Conservation (phyloP, 148 eudicot genomes). For the Rhododendron mucronatum region DNA sequence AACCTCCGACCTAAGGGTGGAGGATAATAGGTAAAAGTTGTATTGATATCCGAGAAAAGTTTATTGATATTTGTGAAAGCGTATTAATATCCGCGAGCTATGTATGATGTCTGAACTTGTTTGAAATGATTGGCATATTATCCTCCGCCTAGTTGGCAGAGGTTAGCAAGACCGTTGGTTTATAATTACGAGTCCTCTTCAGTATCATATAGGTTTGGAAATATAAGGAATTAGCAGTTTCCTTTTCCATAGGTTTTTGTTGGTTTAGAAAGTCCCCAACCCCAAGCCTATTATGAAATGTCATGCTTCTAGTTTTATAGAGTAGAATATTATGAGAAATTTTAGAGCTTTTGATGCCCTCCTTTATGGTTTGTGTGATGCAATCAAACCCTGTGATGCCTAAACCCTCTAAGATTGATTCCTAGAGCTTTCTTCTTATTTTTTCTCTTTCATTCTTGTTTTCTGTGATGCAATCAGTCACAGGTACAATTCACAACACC, state of each 20-base stretch:
- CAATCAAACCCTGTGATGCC: background rate
- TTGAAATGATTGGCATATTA: too few species aligned
- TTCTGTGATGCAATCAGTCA: background rate
- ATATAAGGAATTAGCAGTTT: background rate
- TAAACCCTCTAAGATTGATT: background rate
- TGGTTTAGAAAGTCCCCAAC: background rate
- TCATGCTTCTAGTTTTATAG: background rate
- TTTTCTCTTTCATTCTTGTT: background rate
- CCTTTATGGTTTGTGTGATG: background rate
- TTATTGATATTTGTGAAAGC: too few species aligned
- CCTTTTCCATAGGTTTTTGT: background rate
- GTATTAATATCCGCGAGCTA: too few species aligned
- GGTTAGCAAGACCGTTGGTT: background rate
- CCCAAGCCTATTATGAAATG: background rate
- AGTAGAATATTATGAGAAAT: background rate
- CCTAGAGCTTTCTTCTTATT: background rate
- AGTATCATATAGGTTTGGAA: background rate
- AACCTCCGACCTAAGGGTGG: too few species aligned
- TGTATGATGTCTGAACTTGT: too few species aligned
- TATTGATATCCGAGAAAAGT: too few species aligned
- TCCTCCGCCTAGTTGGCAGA: too few species aligned
- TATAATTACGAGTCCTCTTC: background rate
- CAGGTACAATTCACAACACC: background rate
- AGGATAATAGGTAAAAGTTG: too few species aligned
- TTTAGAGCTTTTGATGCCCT: background rate